phyloP scores from a whole-genome alignment of 1,139 yeast genomes.

The Saccharomycopsis crataegensis region DNA sequence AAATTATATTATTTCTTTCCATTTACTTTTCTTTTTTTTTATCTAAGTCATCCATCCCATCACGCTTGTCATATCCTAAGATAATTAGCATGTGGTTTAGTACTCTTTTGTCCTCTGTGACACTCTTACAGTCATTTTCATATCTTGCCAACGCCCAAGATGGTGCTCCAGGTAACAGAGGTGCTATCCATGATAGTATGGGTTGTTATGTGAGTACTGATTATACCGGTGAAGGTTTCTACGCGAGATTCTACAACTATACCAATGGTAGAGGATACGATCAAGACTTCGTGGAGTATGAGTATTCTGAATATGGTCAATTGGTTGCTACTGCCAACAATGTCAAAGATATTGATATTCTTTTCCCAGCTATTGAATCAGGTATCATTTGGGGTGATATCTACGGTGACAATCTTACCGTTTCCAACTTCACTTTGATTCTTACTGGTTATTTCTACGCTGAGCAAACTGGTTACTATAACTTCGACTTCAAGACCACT shows the following conservation, averaged over 20 bases:
- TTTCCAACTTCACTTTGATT: constrained; percentile 24
- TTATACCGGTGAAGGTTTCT: constrained; percentile 1
- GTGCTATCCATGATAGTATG: background rate
- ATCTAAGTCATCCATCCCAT: no score
- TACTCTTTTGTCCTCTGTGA: no score
- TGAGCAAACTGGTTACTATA: constrained; percentile 21
- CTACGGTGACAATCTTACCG: constrained; percentile 21
- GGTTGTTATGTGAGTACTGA: background rate
- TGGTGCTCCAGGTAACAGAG: background rate
- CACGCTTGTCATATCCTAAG: no score
- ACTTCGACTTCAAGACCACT: constrained; percentile 17
- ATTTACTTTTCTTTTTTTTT: no score
- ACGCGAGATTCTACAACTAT: constrained; percentile 5
- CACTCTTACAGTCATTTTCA: no score
- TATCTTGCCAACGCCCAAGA: no score
- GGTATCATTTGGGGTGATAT: constrained; percentile 1
- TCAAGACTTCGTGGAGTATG: background rate
- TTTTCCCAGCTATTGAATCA: background rate
- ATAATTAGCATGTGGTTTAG: no score
- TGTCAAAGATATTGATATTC: constrained; percentile 2
- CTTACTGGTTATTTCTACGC: constrained; percentile 24
- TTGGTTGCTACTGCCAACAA: constrained; percentile 1
- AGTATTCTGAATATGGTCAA: background rate
- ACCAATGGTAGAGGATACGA: background rate
- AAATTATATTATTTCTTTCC: no score